Evolutionary conservation across 106 monocot genomes (phyloP), one percentile per base, ranked within the genome.

Genomic region (Platanthera guangdongensis): DNA sequence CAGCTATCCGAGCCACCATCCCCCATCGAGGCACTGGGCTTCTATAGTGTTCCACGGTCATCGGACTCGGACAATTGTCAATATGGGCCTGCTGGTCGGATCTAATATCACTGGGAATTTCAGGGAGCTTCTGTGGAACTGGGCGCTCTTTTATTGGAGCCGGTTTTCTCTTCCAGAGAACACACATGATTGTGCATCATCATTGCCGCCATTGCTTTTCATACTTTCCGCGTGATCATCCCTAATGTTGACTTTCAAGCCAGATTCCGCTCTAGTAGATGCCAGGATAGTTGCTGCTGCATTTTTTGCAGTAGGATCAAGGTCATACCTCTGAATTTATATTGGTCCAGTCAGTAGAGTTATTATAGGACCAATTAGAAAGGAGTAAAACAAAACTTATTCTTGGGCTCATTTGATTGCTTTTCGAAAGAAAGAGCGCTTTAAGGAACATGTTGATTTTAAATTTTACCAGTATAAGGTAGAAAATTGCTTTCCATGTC

Each of bases 301-400:
- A 60, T 89, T 89, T 79, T 99, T 94, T 52, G 97, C 91, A 67
- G 97, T 89, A 71, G 94, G 97, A 79, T 99, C 97, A 71, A 94
- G 89, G 64, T 99, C 97, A 81, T 99, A 99, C 80, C 84, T 91
- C 93, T 97, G 87, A 13, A 10, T 59, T 28, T 8, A 52, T 55
- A 52, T 30, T 65, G 32, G 4, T 70, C 47, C 9, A 46, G 47
- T 70, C 25, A 48, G 14, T 48, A 48, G 70, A 30, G 32, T 65
- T 30, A 30, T 65, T 30, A 30, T 25, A 65, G 32, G 64, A 63
- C 6, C 64, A 64, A 14, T 22, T 64, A 5, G 8, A 8, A 64
- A 10, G 7, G 28, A 57, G 18, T 21, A 19, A 16, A 16, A n/a
- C 59, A 25, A 67, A 67, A 30, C 39, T 39, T 39, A 39, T 39